These are phyloP conservation scores for Lunasporangiospora selenospora DNA, from an alignment of 192 early-diverging fungal species.

Conservation along the genomic window DNA sequence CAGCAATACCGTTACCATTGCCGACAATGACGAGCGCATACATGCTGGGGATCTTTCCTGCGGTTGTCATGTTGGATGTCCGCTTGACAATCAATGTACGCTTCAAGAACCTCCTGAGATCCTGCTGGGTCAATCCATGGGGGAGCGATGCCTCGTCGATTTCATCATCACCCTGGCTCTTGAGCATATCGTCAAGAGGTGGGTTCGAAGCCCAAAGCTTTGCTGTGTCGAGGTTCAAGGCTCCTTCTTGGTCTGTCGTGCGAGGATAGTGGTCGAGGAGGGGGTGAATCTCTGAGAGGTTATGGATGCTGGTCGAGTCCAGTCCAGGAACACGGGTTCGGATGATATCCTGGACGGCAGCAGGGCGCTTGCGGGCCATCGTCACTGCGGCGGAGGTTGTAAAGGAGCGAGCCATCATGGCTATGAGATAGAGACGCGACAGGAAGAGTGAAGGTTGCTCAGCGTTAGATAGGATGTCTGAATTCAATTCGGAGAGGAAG, in stretches of 20 bases:
- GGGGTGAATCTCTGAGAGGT: constrained; percentile 44
- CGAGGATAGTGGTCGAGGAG: constrained; percentile 45
- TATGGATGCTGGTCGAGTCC: constrained; percentile 21
- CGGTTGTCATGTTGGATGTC: constrained; percentile 79
- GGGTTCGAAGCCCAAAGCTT: constrained; percentile 27
- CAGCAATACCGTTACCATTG: constrained; percentile 89
- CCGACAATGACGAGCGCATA: constrained; percentile 96
- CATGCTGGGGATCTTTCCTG: constrained; percentile 82
- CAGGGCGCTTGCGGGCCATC: constrained; percentile 41
- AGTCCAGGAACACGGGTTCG: constrained; percentile 22
- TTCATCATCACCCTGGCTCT: constrained; percentile 42
- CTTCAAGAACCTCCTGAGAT: constrained; percentile 68
- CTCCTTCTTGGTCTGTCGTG: constrained; percentile 23
- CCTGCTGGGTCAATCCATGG: constrained; percentile 58
- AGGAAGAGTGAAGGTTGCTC: no score
- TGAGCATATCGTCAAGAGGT: constrained; percentile 46
- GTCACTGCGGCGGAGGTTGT: constrained; percentile 20
- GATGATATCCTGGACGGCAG: neutral
- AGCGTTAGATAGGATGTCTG: no score
- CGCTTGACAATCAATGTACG: constrained; percentile 76
- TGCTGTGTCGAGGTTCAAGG: constrained; percentile 19
- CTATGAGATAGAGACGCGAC: no score
- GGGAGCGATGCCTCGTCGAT: constrained; percentile 36
- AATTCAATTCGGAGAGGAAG: no score
- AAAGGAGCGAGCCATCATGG: constrained; percentile 20